Percentiles rank a stretch among this genome's conserved stretches.
phyloP scores from a whole-genome alignment of 495 filamentous ascomycete genomes.

The Endocarpon pusillum region DNA sequence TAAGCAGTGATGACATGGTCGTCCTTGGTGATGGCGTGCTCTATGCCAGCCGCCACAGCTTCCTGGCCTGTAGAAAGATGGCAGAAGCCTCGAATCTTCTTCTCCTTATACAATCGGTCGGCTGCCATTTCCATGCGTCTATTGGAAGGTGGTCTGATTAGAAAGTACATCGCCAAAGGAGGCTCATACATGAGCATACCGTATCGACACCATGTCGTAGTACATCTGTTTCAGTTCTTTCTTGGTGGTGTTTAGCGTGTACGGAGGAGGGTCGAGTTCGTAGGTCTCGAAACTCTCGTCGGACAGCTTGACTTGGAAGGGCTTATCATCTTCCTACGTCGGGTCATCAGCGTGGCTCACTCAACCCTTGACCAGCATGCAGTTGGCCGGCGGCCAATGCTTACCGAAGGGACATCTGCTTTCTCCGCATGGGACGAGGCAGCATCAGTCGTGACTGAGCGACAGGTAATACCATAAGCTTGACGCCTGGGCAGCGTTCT shows the following conservation, averaged over 20 bases:
- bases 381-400: constrained; percentile 4
- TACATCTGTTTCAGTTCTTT: constrained; percentile 98
- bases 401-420: constrained; percentile 55
- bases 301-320: constrained; percentile 80
- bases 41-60: constrained; percentile 91
- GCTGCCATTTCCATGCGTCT: constrained; percentile 99
- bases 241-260: constrained; percentile 86
- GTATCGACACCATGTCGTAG: constrained; percentile 83
- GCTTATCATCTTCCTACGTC: constrained; percentile 74
- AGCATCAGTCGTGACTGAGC: constrained; percentile 85
- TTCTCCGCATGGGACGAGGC: constrained; percentile 80
- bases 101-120: constrained; percentile 96
- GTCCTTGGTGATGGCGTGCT: constrained; percentile 77
- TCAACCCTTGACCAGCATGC: constrained; percentile 3
- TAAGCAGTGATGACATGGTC: constrained; percentile 97
- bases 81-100: constrained; percentile 99
- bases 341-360: constrained; percentile 14
- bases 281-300: constrained; percentile 99
- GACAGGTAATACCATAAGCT: constrained; percentile 35
- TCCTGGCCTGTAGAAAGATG: constrained; percentile 96
- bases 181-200: constrained; percentile 36
- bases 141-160: constrained; percentile 2
- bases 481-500: constrained; percentile 37
- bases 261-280: constrained; percentile 87
- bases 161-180: constrained; percentile 2